A percentile compares a stretch with the other conserved stretches of the same genome.
Conservation (phyloP, 2,329 filamentous ascomycete genomes). For the Trichothecium roseum region DNA sequence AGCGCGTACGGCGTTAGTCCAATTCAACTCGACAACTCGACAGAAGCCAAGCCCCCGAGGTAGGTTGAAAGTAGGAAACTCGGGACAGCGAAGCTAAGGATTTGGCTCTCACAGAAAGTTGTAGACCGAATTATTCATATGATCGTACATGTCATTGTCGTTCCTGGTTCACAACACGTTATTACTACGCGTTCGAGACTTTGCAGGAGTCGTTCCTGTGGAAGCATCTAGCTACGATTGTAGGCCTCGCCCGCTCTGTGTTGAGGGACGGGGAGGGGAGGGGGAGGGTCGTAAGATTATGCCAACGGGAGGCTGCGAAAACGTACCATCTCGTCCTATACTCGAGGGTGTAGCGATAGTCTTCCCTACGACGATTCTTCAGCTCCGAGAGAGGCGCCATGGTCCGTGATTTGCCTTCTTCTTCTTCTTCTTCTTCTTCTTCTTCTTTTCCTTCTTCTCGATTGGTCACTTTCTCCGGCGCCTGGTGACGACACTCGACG, state of each 20-base stretch:
- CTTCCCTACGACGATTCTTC: conserved; percentile 54
- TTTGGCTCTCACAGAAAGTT: conserved; percentile 53
- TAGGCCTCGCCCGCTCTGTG: no score
- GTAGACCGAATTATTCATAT: conserved; percentile 88
- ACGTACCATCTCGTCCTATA: conserved; percentile 78
- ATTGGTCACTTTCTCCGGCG: no score
- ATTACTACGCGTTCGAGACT: neutral
- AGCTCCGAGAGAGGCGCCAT: conserved; percentile 18
- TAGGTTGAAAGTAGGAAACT: neutral
- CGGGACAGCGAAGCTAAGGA: conserved; percentile 1
- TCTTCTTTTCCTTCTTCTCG: no score
- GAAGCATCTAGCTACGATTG: no score
- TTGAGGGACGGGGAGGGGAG: conserved; percentile 1
- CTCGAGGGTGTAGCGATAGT: conserved; percentile 71
- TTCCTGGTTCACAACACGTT: conserved; percentile 44
- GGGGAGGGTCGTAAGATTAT: no score
- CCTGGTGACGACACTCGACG: no score
- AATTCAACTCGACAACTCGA: neutral
- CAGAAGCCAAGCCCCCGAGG: no score
- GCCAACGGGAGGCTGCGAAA: no score
- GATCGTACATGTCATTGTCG: conserved; percentile 92
- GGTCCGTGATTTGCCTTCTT: neutral
- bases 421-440: no score
- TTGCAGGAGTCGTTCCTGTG: no score
- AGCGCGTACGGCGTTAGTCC: neutral